Evolutionary conservation across 164 flowering plant species (phyloP).

Genomic region (Euptelea pleiosperma): DNA sequence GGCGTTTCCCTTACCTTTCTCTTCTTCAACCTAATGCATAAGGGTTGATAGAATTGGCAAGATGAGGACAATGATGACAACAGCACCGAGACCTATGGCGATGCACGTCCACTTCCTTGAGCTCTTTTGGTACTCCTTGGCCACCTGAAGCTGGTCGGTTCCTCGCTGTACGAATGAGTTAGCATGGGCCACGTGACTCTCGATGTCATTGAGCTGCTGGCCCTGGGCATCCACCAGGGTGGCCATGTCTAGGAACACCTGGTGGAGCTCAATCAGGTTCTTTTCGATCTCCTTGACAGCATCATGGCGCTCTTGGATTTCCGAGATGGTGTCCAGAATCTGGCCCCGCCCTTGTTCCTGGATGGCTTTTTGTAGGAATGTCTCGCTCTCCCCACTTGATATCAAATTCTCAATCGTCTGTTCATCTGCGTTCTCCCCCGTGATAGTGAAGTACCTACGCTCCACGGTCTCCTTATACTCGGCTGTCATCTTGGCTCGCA

Average conservation of each 20-base stretch:
- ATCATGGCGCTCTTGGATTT: slow-evolving; percentile 25
- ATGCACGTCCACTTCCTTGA: slow-evolving; percentile 26
- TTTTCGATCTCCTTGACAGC: slow-evolving; percentile 28
- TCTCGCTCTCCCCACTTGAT: slow-evolving; percentile 23
- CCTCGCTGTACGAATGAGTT: slow-evolving; percentile 22
- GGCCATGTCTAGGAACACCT: slow-evolving; percentile 31
- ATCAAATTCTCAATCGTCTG: slow-evolving; percentile 18
- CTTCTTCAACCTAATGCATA: too few species aligned
- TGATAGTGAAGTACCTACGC: slow-evolving; percentile 23
- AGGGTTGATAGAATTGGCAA: slow-evolving; percentile 4
- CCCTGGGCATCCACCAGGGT: slow-evolving; percentile 28
- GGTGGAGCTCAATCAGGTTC: slow-evolving; percentile 28
- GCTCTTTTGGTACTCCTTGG: slow-evolving; percentile 25
- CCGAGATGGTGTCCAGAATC: slow-evolving; percentile 24
- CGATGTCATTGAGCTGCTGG: slow-evolving; percentile 29
- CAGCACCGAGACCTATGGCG: slow-evolving; percentile 8
- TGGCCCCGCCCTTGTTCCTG: slow-evolving; percentile 23
- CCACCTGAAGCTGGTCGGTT: slow-evolving; percentile 20
- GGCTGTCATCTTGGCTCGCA: slow-evolving; percentile 5
- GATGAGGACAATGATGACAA: slow-evolving; percentile 10
- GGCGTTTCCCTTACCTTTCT: too few species aligned
- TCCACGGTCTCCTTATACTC: slow-evolving; percentile 25
- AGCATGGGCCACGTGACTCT: slow-evolving; percentile 23
- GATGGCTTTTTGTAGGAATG: slow-evolving; percentile 20
- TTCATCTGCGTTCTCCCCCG: slow-evolving; percentile 20